These are phyloP conservation scores for Xylaria sp. DNA, from an alignment of 2,329 filamentous ascomycete genomes.

Conservation along the genomic window DNA sequence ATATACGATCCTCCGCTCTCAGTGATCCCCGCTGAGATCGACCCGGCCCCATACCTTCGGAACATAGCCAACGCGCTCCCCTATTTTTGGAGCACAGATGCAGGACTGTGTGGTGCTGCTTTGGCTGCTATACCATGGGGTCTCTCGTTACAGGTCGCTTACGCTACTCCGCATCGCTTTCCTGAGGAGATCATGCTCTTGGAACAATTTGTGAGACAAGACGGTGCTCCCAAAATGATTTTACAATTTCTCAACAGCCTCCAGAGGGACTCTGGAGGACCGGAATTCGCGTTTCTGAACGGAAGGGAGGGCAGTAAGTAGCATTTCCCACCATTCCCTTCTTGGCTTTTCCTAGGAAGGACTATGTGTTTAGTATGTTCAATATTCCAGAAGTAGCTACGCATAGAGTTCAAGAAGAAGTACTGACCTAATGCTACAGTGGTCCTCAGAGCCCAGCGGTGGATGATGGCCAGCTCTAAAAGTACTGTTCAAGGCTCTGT, in stretches of 20 bases:
- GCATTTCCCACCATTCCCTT: background rate
- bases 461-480: constrained; percentile 33
- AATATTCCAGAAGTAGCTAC: background rate
- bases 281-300: constrained; percentile 20
- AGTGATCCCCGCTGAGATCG: constrained; percentile 16
- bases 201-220: constrained; percentile 14
- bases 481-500: background rate
- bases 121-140: constrained; percentile 33
- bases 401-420: background rate
- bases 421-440: constrained; percentile 22
- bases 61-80: constrained; percentile 33
- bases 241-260: constrained; percentile 32
- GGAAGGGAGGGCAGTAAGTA: constrained; percentile 33
- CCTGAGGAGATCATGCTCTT: constrained; percentile 20
- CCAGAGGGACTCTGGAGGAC: constrained; percentile 23
- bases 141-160: constrained; percentile 28
- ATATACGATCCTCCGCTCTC: constrained; percentile 21
- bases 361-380: background rate
- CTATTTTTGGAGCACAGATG: constrained; percentile 35
- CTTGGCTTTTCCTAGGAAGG: background rate
- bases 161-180: constrained; percentile 19
- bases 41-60: constrained; percentile 31
- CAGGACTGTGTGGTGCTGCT: constrained; percentile 31
- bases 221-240: constrained; percentile 8
- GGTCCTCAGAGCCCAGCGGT: constrained; percentile 30